Evolutionary conservation across 2,329 filamentous ascomycete species (phyloP).

Genomic region (Whalleya microplaca): DNA sequence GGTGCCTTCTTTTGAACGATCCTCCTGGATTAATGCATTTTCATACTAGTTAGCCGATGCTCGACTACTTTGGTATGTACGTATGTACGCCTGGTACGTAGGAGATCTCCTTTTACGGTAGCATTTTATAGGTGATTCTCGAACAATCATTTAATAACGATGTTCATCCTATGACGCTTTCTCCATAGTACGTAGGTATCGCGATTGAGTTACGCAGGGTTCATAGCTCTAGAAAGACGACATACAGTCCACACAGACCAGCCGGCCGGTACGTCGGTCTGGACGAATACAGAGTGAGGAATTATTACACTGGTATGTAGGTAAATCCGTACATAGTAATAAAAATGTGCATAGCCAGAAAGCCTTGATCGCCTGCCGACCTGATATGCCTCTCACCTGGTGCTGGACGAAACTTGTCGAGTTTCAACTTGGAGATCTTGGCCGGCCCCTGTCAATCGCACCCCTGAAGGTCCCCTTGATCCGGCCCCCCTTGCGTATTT

Average conservation of each 20-base stretch:
- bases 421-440: slow-evolving; percentile 39
- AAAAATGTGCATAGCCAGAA: slow-evolving; percentile 8
- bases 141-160: background rate
- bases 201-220: background rate
- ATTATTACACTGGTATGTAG: no score
- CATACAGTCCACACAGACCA: no score
- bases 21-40: background rate
- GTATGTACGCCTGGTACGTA: no score
- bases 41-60: background rate
- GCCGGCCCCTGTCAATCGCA: slow-evolving; percentile 27
- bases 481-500: slow-evolving; percentile 22
- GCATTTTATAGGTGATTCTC: no score
- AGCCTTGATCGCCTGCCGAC: slow-evolving; percentile 12
- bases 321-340: no score
- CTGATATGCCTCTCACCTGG: slow-evolving; percentile 11
- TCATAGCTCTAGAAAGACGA: background rate
- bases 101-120: no score
- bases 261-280: no score
- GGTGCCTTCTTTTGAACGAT: slow-evolving; percentile 7
- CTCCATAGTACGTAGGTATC: background rate
- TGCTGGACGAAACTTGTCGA: slow-evolving; percentile 36
- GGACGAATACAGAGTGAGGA: no score
- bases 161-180: slow-evolving; percentile 1
- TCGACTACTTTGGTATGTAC: no score
- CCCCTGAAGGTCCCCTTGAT: slow-evolving; percentile 21